These are phyloP conservation scores for Cryphonectria japonica DNA, from an alignment of 2,329 filamentous ascomycete genomes.

Conservation along the genomic window DNA sequence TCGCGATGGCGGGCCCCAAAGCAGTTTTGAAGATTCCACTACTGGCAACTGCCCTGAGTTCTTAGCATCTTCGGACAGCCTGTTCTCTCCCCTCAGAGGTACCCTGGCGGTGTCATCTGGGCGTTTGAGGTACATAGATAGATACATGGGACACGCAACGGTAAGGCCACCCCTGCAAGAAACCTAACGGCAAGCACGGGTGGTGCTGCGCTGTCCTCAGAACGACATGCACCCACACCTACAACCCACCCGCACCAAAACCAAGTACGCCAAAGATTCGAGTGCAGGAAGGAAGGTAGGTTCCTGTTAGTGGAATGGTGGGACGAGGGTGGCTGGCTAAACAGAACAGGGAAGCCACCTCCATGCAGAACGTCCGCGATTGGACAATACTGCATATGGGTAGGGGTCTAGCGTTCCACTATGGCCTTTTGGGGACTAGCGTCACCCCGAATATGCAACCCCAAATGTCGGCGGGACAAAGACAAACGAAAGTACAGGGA, in stretches of 20 bases:
- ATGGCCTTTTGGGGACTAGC: not conserved
- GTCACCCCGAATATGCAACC: not conserved
- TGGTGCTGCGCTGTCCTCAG: not conserved
- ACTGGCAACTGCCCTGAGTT: not conserved
- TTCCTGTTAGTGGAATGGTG: conserved; percentile 5
- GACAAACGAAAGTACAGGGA: not conserved
- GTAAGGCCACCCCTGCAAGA: not conserved
- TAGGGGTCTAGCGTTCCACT: not conserved
- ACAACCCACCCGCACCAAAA: not conserved
- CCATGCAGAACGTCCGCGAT: not conserved
- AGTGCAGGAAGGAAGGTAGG: not conserved
- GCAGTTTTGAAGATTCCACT: conserved; percentile 41
- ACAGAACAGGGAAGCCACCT: conserved; percentile 14
- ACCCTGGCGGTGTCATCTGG: not conserved
- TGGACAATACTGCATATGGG: not conserved
- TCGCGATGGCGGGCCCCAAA: conserved; percentile 36
- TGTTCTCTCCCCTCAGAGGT: not conserved
- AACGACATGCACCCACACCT: not conserved
- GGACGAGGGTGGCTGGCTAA: conserved; percentile 5
- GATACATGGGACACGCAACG: not conserved
- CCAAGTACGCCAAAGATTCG: not conserved
- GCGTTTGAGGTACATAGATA: not conserved
- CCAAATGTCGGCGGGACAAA: not conserved
- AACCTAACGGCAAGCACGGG: not conserved
- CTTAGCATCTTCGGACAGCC: not conserved